Evolutionary conservation across 306 rosid species (phyloP), one percentile per base, ranked within the genome.

Genomic region (Oxytropis ochrocephala): DNA sequence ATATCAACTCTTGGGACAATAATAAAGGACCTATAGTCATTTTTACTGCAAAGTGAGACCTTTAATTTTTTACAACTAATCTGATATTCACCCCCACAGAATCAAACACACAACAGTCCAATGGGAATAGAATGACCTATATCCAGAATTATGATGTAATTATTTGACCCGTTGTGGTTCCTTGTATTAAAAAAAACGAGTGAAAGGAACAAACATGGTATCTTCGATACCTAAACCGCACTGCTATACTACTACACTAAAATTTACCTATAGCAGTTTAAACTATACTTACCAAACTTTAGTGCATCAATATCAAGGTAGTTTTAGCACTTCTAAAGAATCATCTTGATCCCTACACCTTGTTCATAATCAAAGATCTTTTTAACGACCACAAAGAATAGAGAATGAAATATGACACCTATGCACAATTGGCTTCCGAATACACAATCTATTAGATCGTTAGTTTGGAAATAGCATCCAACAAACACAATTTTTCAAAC

Each of bases 381-480:
- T 44, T 16, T 58, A 47, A 38, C 11, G 51, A 30, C 19, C 64
- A 46, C 39, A 47, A 7, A 11, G 6, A 17, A 19, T 13, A n/a
- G 32, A 12, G 4, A 30, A 61, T n/a, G 59, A 51, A 69, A 43
- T 32, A 12, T 9, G 47, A 8, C 29, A 30, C 54, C 1, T 14
- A 41, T 17, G 60, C 56, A 58, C 32, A 18, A 29, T 41, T 49
- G 35, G 16, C 3, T 33, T 52, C 9, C 42, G 59, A 57, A 53
- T 49, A 52, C 11, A 60, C 55, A 43, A 53, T 13, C 54, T 56
- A 68, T 63, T 33, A 49, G 61, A 64, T 59, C 44, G 57, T 48
- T 75, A 49, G 38, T 69, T 79, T 54, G 59, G 53, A 13, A 38
- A 69, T 30, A 7, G 29, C 24, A 44, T 75, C 27, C 38, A 67